phyloP scores from a whole-genome alignment of 257 asterid species.

The Jasminum sambac region DNA sequence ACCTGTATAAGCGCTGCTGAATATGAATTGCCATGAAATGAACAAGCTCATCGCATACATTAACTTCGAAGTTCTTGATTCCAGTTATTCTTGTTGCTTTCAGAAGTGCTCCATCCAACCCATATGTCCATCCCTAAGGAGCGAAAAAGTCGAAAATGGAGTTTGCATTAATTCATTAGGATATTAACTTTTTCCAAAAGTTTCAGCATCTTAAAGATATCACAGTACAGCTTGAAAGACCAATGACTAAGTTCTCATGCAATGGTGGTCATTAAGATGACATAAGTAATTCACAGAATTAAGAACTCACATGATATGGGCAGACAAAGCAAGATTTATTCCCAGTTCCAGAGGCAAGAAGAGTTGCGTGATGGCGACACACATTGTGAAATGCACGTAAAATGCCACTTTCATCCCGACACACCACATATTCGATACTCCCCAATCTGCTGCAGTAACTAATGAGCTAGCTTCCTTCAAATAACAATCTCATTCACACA shows the following conservation, averaged over 20 bases:
- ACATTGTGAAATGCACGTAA: slow-evolving; percentile 81
- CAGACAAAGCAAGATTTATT: slow-evolving; percentile 73
- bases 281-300: not conserved
- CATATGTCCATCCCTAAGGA: slow-evolving; percentile 86
- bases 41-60: slow-evolving; percentile 37
- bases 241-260: not conserved
- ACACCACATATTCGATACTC: slow-evolving; percentile 66
- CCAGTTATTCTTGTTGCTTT: slow-evolving; percentile 74
- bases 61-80: slow-evolving; percentile 69
- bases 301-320: slow-evolving; percentile 86
- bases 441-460: slow-evolving; percentile 63
- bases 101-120: slow-evolving; percentile 69
- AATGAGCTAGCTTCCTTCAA: slow-evolving; percentile 31
- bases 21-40: slow-evolving; percentile 17
- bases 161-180: not conserved
- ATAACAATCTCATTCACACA: slow-evolving; percentile 7
- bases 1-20: slow-evolving; percentile 4
- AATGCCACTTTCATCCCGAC: slow-evolving; percentile 65
- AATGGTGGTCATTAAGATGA: not conserved
- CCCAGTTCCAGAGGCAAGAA: slow-evolving; percentile 75
- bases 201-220: not conserved
- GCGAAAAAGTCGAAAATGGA: slow-evolving; percentile 2
- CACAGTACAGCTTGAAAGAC: not conserved
- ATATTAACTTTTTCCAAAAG: not conserved
- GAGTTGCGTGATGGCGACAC: slow-evolving; percentile 90